Evolutionary conservation across 2,329 filamentous ascomycete genomes (phyloP), one percentile per base, ranked within the genome.

Genomic region (Dendrostoma leiphaemia): DNA sequence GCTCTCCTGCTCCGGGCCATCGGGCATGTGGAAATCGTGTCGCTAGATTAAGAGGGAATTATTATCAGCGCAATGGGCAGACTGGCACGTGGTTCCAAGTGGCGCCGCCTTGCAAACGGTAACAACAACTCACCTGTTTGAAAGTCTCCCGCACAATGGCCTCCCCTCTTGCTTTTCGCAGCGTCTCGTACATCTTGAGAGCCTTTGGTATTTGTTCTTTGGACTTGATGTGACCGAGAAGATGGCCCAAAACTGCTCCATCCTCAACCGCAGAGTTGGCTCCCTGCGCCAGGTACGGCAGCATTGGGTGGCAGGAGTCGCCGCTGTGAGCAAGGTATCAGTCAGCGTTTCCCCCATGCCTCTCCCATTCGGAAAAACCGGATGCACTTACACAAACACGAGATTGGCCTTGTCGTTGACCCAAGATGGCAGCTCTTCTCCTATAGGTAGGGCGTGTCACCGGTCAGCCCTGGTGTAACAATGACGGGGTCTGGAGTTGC

Each of bases 201-300:
- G 71, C 75, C n/a, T 72, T 68, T 0, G 74, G 73, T 2, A 84
- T 54, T 26, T 80, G 72, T 0, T 75, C 70, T 44, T 72, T 76
- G 0, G 65, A 67, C 31, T 71, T 67, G 9, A 86, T 70, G 3
- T 76, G 71, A 0, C 78, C 77, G 0, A 89, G 69, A 1, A 88
- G 62, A 1, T 76, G 71, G 0, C 85, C 86, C 0, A 89, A 68
- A 0, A 86, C 83, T 0, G 85, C 84, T 0, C 85, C 86, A 50
- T 90, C 86, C 63, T 90, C 86, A 1, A 90, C 54, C 0, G 82
- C 80, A 0, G 79, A 84, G 63, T 88, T 88, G 13, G 86, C 86
- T 0, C 86, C 85, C 66, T 84, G 86, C 0, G 82, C 85, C 26
- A 84, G 72, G 59, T 83, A 81, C 3, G 82, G 83, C 2, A 86